phyloP scores from a whole-genome alignment of 441 rosid species.

The Adansonia gregorii region DNA sequence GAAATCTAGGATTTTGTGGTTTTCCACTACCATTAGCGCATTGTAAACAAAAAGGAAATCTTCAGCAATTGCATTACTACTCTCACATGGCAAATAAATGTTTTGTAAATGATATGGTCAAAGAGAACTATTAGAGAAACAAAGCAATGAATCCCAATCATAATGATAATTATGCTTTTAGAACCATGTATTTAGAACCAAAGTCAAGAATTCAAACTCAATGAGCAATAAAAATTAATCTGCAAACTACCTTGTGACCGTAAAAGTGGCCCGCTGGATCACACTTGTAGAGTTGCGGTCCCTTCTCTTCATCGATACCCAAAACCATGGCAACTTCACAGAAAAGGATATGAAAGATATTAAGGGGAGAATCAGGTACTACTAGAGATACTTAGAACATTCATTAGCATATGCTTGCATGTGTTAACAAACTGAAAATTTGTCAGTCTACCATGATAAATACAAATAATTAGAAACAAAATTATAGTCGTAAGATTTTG shows the following conservation, averaged over 20 bases:
- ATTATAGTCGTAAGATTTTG: neutral
- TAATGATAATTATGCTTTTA: neutral
- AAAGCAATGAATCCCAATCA: neutral
- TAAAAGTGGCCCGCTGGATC: conserved; percentile 98
- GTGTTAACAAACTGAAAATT: neutral
- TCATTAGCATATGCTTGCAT: neutral
- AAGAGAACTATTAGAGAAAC: conserved; percentile 8
- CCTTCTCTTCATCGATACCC: conserved; percentile 91
- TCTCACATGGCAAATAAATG: neutral
- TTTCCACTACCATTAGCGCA: neutral
- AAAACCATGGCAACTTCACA: conserved; percentile 88
- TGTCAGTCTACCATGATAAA: neutral
- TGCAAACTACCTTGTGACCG: conserved; percentile 84
- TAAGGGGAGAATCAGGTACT: neutral
- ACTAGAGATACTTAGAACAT: neutral
- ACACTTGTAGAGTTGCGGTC: conserved; percentile 91
- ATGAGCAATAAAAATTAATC: neutral
- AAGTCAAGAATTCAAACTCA: conserved; percentile 1
- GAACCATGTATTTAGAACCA: neutral
- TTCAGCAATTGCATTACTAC: neutral
- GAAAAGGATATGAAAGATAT: conserved; percentile 25
- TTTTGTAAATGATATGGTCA: neutral
- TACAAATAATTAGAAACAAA: neutral
- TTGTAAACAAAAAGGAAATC: neutral
- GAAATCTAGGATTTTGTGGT: neutral